phyloP scores from a whole-genome alignment of 805 yeast genomes.

The Sugiyamaella mastotermitis region DNA sequence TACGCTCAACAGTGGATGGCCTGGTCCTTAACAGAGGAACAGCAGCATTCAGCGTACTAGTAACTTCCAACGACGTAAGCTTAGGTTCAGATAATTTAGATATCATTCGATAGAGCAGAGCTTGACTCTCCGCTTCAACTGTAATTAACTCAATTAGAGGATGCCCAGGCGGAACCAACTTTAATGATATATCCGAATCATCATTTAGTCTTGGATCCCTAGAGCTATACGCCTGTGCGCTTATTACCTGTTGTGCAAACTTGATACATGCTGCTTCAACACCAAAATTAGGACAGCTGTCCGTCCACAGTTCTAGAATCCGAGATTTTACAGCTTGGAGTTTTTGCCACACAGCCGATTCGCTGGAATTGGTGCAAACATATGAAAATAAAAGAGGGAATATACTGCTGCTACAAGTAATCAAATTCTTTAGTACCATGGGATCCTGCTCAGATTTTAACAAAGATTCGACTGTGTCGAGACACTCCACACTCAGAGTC shows the following conservation, averaged over 20 bases:
- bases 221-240: conserved; percentile 44
- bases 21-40: conserved; percentile 60
- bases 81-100: conserved; percentile 49
- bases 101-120: conserved; percentile 60
- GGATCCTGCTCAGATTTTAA: conserved; percentile 23
- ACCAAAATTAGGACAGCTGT: conserved; percentile 33
- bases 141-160: conserved; percentile 50
- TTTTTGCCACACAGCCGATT: conserved; percentile 46
- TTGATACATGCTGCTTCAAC: conserved; percentile 65
- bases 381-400: conserved; percentile 43
- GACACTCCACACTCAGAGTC: conserved; percentile 25
- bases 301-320: conserved; percentile 56
- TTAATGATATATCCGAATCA: conserved; percentile 39
- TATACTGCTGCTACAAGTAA: conserved; percentile 37
- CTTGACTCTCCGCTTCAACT: conserved; percentile 67
- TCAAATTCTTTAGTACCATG: conserved; percentile 31
- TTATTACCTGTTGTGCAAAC: conserved; percentile 56
- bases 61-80: conserved; percentile 50
- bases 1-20: conserved; percentile 48
- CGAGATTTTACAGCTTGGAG: conserved; percentile 49
- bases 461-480: conserved; percentile 25
- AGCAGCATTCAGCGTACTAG: conserved; percentile 63
- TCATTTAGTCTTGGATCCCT: conserved; percentile 28
- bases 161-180: conserved; percentile 45
- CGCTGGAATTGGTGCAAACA: conserved; percentile 32